These are phyloP conservation scores for Fusarium tupiense DNA, from an alignment of 2,329 filamentous ascomycete species.

Conservation along the genomic window DNA sequence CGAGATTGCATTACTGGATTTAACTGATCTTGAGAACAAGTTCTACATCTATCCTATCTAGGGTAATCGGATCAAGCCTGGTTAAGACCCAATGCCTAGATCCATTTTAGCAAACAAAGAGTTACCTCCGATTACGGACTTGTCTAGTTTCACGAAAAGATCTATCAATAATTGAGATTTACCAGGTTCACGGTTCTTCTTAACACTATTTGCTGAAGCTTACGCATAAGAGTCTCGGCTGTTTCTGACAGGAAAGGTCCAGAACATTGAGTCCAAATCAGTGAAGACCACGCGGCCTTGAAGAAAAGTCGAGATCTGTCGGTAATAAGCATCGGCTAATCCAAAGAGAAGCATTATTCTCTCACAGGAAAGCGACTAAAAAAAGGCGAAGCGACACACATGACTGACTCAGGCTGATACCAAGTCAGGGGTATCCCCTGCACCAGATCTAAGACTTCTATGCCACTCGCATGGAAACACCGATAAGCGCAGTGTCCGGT, in stretches of 20 bases:
- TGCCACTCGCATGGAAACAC: neutral
- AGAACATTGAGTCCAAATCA: neutral
- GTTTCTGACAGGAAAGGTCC: no score
- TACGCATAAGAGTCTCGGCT: no score
- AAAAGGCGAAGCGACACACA: neutral
- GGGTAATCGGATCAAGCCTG: neutral
- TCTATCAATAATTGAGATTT: neutral
- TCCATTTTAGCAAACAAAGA: neutral
- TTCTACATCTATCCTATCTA: conserved; percentile 49
- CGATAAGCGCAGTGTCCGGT: neutral
- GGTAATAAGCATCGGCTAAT: neutral
- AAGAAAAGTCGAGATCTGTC: neutral
- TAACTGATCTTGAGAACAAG: conserved; percentile 53
- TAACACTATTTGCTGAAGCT: no score
- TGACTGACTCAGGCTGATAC: neutral
- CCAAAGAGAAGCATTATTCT: neutral
- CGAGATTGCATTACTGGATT: conserved; percentile 49
- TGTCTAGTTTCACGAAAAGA: no score
- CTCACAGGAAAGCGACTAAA: neutral
- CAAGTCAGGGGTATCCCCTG: neutral
- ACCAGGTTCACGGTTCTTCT: no score
- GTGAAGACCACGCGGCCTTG: neutral
- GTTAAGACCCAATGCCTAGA: neutral
- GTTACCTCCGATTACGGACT: neutral
- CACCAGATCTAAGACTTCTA: neutral